Base-by-base conservation (phyloP, 495 filamentous ascomycete species). In the Neurospora sp. region DNA sequence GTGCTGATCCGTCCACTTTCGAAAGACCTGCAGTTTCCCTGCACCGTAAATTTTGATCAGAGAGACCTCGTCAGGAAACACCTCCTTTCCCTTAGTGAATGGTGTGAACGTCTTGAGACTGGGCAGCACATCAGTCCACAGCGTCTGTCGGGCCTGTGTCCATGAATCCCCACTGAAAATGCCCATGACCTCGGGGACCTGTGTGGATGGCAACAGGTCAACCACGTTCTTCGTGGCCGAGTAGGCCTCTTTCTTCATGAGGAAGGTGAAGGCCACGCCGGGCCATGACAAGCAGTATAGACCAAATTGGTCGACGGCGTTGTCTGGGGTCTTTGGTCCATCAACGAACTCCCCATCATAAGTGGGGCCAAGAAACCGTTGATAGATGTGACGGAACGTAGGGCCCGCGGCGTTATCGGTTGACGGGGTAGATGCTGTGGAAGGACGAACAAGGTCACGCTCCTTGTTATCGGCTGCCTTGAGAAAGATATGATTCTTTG, bases 251-350 rank as follows among this genome's bases (percentile, higher is more conserved):
- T 87, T 81, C 69, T 89, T 87, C 61, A 99, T 84, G 18, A 93
- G 91, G 75, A 98, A 99, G 7, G 89, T 92, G 79, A 98, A 98
- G 0, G 94, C 92, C 35, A 99, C 88, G 0, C 96, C 96, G 12
- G 95, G 94, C 80, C 97, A 99, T 4, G 95, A 98, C 14, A 98
- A 84, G 16, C 96, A 88, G 78, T 97, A 98, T 8, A 85, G 87
- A 7, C 86, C 86, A 10, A 88, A 42, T 12, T 35, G 22, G 9
- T 70, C 53, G 12, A 69, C 53, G 35, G 38, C 53, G 53, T 65
- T 65, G 27, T 65, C 27, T 35, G 53, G 82, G 76, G 37, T 82
- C 78, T 42, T 82, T 70, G 45, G 45, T 35, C 72, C 72, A 42
- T 76, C 71, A 38, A 97, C 83, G 74, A 94, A 98, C 83, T 99